Base-by-base conservation (phyloP, 2,329 filamentous ascomycete species). In the Alternaria arborescens region DNA sequence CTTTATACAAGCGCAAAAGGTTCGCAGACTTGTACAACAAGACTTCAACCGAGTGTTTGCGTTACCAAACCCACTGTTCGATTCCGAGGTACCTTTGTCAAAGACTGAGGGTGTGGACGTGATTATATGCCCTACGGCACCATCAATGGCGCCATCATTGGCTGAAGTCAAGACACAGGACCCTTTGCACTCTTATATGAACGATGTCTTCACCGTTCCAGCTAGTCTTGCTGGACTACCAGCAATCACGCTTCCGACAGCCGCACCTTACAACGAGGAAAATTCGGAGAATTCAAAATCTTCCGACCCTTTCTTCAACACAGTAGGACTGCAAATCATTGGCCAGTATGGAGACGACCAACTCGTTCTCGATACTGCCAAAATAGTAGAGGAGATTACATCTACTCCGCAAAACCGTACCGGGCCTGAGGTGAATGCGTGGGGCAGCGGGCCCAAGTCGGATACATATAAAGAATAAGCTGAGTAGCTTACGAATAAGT, bases 201-300 rank as follows among this genome's bases (percentile, higher is more conserved):
- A 95, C 72, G 95, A 99, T 79, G 90, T 98, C 1, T 94, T 98
- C 71, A 98, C 95, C 0, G 94, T 99, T 1, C 95, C 95, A 1
- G 93, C 94, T 2, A 97, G 93, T 79, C 82, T 99, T 66, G 95
- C 94, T 0, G 95, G 95, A 0, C 81, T 99, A 56, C 95, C 95
- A 3, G 92, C 94, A 11, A 86, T 97, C 52, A 97, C 91, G 68
- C 84, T 99, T 11, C 94, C 95, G 0, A 83, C 90, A 64, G 77
- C 79, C 18, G 72, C 83, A 60, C 75, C 75, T 2, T 62, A 63
- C 20, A 61, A 70, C 1, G 64, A 68, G 8, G 43, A 42, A 14
- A 67, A 67, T 6, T 73, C 77, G 2, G 70, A 76, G n/a, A 24
- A 7, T 18, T 76, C 72, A 5, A 64, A 60, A n/a, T 47, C 34